These are phyloP conservation scores for Chrysoporthe cubensis DNA, from an alignment of 2,329 filamentous ascomycete genomes.

Conservation along the genomic window DNA sequence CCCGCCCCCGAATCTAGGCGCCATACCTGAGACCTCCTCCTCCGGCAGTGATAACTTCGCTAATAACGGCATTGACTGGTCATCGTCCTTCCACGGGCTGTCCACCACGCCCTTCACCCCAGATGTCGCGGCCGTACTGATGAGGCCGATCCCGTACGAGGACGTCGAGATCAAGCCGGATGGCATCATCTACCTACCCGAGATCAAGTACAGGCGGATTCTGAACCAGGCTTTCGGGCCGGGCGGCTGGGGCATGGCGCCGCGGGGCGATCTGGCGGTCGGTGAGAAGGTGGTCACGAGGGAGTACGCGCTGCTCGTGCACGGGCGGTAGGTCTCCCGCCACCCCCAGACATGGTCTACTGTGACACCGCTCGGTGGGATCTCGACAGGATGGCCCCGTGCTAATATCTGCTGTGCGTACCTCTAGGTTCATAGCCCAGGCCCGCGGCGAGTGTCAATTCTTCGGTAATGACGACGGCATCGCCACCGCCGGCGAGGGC, in stretches of 20 bases:
- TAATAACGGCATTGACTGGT: slow-evolving; percentile 69
- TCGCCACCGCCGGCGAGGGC: slow-evolving; percentile 93
- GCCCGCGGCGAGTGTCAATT: slow-evolving; percentile 94
- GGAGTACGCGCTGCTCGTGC: slow-evolving; percentile 89
- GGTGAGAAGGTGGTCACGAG: slow-evolving; percentile 81
- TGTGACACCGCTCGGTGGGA: not conserved
- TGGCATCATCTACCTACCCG: slow-evolving; percentile 92
- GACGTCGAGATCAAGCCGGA: slow-evolving; percentile 98
- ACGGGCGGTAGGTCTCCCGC: slow-evolving; percentile 71
- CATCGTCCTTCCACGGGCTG: slow-evolving; percentile 80
- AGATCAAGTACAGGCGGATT: slow-evolving; percentile 96
- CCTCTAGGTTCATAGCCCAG: slow-evolving; percentile 79
- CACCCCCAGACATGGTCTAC: not conserved
- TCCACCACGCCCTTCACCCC: slow-evolving; percentile 70
- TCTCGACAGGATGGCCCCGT: not conserved
- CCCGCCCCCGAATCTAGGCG: slow-evolving; percentile 6
- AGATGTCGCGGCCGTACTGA: slow-evolving; percentile 70
- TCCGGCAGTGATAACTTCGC: slow-evolving; percentile 29
- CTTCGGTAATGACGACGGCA: slow-evolving; percentile 78
- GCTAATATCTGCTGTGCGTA: not conserved
- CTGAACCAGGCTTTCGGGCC: slow-evolving; percentile 91
- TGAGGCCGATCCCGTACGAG: slow-evolving; percentile 66
- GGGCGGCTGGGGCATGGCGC: slow-evolving; percentile 93
- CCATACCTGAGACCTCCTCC: slow-evolving; percentile 25
- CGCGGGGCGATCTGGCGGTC: slow-evolving; percentile 81